A percentile compares a stretch with the other conserved stretches of the same genome.
These are phyloP conservation scores for Cyclotella atomus DNA, from an alignment of 108 stramenopile species.

Conservation along the genomic window DNA sequence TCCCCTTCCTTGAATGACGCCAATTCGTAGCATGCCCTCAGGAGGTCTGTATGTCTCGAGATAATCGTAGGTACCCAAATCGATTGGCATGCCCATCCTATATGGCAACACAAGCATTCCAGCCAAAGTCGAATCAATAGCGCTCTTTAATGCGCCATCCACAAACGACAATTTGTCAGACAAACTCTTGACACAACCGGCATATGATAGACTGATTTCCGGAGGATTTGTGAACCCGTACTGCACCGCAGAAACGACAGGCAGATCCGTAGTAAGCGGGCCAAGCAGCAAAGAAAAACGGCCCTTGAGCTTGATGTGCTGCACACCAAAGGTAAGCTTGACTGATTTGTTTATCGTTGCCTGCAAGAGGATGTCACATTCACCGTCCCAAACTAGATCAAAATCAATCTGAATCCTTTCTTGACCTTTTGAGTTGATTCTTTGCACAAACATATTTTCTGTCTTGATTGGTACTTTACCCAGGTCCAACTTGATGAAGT, in stretches of 20 bases:
- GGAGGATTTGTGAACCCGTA: constrained; percentile 77
- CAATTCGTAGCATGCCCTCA: constrained; percentile 58
- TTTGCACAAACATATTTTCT: constrained; percentile 62
- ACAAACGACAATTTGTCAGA: constrained; percentile 39
- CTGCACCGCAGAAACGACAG: constrained; percentile 62
- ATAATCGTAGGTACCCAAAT: constrained; percentile 39
- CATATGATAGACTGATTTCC: constrained; percentile 53
- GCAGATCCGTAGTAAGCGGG: constrained; percentile 59
- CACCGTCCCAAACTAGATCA: constrained; percentile 66
- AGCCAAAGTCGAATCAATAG: constrained; percentile 48
- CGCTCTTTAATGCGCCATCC: constrained; percentile 43
- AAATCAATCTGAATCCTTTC: constrained; percentile 55
- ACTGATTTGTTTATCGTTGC: constrained; percentile 47
- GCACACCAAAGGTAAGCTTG: constrained; percentile 58
- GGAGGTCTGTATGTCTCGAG: constrained; percentile 58
- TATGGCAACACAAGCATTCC: constrained; percentile 62
- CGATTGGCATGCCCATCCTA: constrained; percentile 61
- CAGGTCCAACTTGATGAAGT: constrained; percentile 72
- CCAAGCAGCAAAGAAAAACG: constrained; percentile 55
- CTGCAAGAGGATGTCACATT: constrained; percentile 64
- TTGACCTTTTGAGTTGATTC: constrained; percentile 11
- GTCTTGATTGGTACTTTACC: constrained; percentile 64
- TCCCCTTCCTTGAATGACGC: constrained; percentile 47
- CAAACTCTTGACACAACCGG: constrained; percentile 31
- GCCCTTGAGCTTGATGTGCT: constrained; percentile 62